Conservation (phyloP, 192 early-diverging fungal species). For the Chytriomyces sp. region DNA sequence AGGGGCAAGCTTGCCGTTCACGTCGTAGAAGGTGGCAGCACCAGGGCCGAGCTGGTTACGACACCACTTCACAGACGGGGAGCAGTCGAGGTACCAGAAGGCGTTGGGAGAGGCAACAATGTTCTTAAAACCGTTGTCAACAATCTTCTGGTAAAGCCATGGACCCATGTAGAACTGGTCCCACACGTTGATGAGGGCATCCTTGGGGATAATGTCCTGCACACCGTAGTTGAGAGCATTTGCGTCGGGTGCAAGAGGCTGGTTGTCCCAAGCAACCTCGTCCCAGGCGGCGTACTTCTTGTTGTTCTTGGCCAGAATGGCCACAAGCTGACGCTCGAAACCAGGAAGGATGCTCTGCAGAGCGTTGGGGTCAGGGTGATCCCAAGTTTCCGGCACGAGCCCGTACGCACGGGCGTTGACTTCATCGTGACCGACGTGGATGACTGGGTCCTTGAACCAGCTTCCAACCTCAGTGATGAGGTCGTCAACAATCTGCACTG, state of each 20-base stretch:
- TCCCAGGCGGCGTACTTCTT: constrained; percentile 28
- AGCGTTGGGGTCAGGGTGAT: not conserved
- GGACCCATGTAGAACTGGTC: not conserved
- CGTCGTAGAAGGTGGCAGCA: no score
- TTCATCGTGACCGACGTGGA: constrained; percentile 68
- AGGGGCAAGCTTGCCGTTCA: not conserved
- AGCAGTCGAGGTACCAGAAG: constrained; percentile 26
- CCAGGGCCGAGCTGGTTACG: not conserved
- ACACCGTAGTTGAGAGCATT: not conserved
- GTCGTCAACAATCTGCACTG: constrained; percentile 60
- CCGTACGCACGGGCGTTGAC: constrained; percentile 26
- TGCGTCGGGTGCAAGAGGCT: not conserved
- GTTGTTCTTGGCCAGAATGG: not conserved
- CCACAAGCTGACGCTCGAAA: constrained; percentile 7
- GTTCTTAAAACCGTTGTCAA: not conserved
- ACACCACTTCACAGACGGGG: not conserved
- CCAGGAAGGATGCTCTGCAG: not conserved
- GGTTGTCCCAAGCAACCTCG: not conserved
- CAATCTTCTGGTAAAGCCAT: not conserved
- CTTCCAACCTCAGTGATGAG: constrained; percentile 68
- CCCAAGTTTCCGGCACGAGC: not conserved
- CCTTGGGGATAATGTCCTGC: not conserved
- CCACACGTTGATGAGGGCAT: not conserved
- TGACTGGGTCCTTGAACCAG: constrained; percentile 68
- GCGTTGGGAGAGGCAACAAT: not conserved